Conservation (phyloP, 495 filamentous ascomycete genomes). For the Penicillium lagena region DNA sequence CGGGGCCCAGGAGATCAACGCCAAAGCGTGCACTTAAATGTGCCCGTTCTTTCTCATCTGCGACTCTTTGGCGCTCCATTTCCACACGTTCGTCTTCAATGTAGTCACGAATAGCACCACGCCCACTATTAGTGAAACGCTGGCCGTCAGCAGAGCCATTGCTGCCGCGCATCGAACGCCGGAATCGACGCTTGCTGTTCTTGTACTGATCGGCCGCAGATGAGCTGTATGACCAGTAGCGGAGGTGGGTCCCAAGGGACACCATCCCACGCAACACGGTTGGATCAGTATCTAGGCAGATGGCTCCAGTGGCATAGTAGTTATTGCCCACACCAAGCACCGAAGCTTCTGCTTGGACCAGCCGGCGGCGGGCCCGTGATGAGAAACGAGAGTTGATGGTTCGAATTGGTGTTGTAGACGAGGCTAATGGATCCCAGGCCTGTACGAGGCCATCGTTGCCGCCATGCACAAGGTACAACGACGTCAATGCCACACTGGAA, state of each 20-base stretch:
- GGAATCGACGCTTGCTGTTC: slow-evolving; percentile 53
- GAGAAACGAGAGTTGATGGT: slow-evolving; percentile 88
- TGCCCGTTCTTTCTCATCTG: slow-evolving; percentile 53
- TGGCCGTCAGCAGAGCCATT: slow-evolving; percentile 46
- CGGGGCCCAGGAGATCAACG: slow-evolving; percentile 64
- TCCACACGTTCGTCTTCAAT: slow-evolving; percentile 79
- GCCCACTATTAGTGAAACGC: slow-evolving; percentile 52
- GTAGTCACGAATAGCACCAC: slow-evolving; percentile 64
- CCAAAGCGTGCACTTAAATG: slow-evolving; percentile 74
- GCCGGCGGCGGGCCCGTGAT: slow-evolving; percentile 65
- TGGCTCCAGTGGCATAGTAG: slow-evolving; percentile 75
- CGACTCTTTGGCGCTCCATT: slow-evolving; percentile 65
- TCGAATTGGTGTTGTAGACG: slow-evolving; percentile 68
- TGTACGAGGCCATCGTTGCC: slow-evolving; percentile 95
- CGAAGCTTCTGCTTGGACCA: slow-evolving; percentile 66
- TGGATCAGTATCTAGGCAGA: slow-evolving; percentile 83
- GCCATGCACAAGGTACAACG: slow-evolving; percentile 84
- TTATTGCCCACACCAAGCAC: slow-evolving; percentile 63
- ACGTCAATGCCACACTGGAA: slow-evolving; percentile 77
- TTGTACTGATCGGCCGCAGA: slow-evolving; percentile 58
- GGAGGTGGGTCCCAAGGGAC: slow-evolving; percentile 76
- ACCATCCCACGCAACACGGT: slow-evolving; percentile 88
- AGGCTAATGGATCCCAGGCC: slow-evolving; percentile 91
- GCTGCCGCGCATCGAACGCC: slow-evolving; percentile 52
- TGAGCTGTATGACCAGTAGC: slow-evolving; percentile 93